Conservation (phyloP, 768 basidiomycete genomes). For the Lactarius evosmus region DNA sequence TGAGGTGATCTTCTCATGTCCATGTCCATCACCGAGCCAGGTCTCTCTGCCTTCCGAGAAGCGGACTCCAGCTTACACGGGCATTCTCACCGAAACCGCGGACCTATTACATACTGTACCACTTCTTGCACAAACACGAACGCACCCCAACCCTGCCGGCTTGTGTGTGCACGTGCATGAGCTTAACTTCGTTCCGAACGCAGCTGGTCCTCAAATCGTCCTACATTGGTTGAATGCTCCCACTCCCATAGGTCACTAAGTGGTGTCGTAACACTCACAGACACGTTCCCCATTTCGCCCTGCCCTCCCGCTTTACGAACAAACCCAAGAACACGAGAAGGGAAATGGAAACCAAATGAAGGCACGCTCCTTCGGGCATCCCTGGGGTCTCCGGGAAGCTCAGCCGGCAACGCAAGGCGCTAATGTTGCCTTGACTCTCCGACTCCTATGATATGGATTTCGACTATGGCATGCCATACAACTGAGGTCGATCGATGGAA, state of each 20-base stretch:
- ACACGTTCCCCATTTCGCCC: background rate
- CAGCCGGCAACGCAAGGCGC: background rate
- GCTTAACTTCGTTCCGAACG: background rate
- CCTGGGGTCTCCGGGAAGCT: background rate
- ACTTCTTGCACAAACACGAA: background rate
- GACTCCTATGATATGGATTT: background rate
- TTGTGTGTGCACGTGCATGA: background rate
- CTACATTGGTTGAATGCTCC: background rate
- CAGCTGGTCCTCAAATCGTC: background rate
- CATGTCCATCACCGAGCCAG: background rate
- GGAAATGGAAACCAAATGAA: background rate
- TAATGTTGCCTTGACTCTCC: conserved; percentile 1
- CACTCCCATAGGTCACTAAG: background rate
- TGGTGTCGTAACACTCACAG: background rate
- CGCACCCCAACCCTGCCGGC: background rate
- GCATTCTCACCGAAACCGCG: background rate
- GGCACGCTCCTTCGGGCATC: background rate
- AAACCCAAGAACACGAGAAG: background rate
- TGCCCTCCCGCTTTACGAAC: background rate
- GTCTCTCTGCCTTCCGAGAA: background rate
- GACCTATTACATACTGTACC: background rate
- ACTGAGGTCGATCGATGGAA: conserved; percentile 7
- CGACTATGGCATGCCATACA: background rate
- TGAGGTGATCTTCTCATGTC: background rate
- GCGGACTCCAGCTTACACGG: background rate